Percentiles rank a stretch among this genome's conserved stretches.
phyloP scores from a whole-genome alignment of 805 yeast genomes.

The Metschnikowia similis region DNA sequence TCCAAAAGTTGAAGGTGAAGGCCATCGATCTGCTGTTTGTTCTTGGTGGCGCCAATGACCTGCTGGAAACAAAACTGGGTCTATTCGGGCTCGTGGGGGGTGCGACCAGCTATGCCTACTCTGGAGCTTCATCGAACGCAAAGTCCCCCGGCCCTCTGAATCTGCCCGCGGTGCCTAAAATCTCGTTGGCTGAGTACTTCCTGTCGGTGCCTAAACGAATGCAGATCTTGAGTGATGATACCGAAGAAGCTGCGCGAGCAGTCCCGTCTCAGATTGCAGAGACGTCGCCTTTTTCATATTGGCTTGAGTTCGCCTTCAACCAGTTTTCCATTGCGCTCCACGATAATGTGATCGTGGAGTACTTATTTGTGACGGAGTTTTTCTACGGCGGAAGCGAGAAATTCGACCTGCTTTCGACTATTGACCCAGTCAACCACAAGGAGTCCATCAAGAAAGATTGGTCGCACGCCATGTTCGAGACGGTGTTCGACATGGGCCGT shows the following conservation, averaged over 20 bases:
- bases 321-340: conserved; percentile 68
- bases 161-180: conserved; percentile 8
- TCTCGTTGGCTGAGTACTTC: conserved; percentile 48
- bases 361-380: conserved; percentile 66
- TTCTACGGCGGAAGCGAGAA: conserved; percentile 48
- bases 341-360: conserved; percentile 77
- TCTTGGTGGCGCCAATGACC: conserved; percentile 43
- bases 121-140: neutral
- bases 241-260: conserved; percentile 31
- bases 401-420: conserved; percentile 21
- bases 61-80: conserved; percentile 11
- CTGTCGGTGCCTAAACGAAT: conserved; percentile 53
- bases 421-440: conserved; percentile 7
- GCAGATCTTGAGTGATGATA: conserved; percentile 40
- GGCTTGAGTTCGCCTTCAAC: conserved; percentile 70
- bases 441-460: conserved; percentile 21
- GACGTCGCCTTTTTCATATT: conserved; percentile 57
- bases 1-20: conserved; percentile 58
- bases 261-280: conserved; percentile 86
- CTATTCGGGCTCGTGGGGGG: conserved; percentile 12
- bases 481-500: conserved; percentile 39
- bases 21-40: conserved; percentile 53
- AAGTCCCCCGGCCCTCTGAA: conserved; percentile 1
- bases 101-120: conserved; percentile 2
- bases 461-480: conserved; percentile 35